Percentiles rank a stretch among this genome's conserved stretches.
Conservation (phyloP, 2,329 filamentous ascomycete species). For the Ophiocordyceps polyrhachis-furcata region DNA sequence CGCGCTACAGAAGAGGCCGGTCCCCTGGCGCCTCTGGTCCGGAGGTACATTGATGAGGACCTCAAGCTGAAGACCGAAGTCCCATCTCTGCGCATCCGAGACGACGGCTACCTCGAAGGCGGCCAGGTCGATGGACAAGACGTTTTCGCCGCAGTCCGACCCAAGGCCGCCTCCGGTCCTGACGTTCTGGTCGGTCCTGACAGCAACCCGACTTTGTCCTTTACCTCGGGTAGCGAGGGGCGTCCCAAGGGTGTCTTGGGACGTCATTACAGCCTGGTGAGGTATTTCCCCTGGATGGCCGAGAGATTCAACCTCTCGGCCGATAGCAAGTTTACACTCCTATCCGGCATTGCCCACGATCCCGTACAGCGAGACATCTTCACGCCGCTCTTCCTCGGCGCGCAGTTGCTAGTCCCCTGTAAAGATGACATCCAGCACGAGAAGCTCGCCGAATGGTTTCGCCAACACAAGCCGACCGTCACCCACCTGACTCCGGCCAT, state of each 20-base stretch:
- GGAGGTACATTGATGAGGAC: constrained; percentile 52
- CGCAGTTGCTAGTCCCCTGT: constrained; percentile 58
- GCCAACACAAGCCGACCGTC: constrained; percentile 52
- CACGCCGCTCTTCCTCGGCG: constrained; percentile 75
- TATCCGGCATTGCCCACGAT: constrained; percentile 70
- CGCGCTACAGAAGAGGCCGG: constrained; percentile 39
- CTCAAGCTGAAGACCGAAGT: constrained; percentile 55
- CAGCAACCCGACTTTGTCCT: constrained; percentile 56
- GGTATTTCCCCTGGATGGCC: constrained; percentile 91
- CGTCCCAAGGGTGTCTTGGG: constrained; percentile 75
- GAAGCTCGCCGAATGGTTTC: constrained; percentile 73
- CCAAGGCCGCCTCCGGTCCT: constrained; percentile 37
- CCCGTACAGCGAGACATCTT: constrained; percentile 60
- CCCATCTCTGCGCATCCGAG: constrained; percentile 50
- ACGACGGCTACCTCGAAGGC: constrained; percentile 55
- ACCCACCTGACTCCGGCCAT: constrained; percentile 90
- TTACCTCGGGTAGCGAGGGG: constrained; percentile 60
- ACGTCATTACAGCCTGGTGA: constrained; percentile 67
- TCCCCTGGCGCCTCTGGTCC: constrained; percentile 29
- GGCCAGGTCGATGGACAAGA: constrained; percentile 48
- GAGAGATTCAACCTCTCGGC: constrained; percentile 57
- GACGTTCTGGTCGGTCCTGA: constrained; percentile 74
- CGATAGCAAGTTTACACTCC: constrained; percentile 60
- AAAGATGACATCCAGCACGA: constrained; percentile 77
- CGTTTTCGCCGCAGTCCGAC: constrained; percentile 34